A percentile compares a stretch with the other conserved stretches of the same genome.
Conservation (phyloP, 805 yeast genomes). For the Candida sithepensis region DNA sequence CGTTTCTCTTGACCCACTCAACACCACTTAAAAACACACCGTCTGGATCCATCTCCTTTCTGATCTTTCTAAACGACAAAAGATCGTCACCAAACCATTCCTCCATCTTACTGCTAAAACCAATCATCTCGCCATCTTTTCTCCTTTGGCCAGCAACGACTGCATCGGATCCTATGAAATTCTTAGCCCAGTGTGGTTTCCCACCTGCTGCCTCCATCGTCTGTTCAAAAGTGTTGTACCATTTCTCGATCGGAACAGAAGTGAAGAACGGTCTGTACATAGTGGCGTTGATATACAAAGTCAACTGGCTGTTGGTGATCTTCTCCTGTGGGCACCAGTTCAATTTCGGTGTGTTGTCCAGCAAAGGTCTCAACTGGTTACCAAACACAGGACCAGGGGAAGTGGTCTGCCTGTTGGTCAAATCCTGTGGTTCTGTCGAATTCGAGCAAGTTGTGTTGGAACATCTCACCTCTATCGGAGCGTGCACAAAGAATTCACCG, state of each 20-base stretch:
- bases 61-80: slow-evolving; percentile 52
- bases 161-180: slow-evolving; percentile 62
- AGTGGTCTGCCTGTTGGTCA: slow-evolving; percentile 44
- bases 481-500: slow-evolving; percentile 80
- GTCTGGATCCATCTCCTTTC: slow-evolving; percentile 72
- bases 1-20: slow-evolving; percentile 81
- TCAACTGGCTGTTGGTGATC: slow-evolving; percentile 69
- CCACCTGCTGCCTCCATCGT: slow-evolving; percentile 78
- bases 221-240: slow-evolving; percentile 83
- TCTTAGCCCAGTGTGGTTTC: slow-evolving; percentile 98
- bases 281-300: slow-evolving; percentile 87
- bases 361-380: slow-evolving; percentile 72
- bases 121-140: slow-evolving; percentile 74
- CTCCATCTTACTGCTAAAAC: slow-evolving; percentile 63
- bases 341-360: slow-evolving; percentile 76
- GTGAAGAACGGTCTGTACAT: slow-evolving; percentile 91
- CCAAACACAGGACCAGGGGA: slow-evolving; percentile 83
- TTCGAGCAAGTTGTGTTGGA: slow-evolving; percentile 69
- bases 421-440: slow-evolving; percentile 38
- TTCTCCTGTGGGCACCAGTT: slow-evolving; percentile 51
- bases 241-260: slow-evolving; percentile 67
- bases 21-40: slow-evolving; percentile 76
- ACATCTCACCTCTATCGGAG: slow-evolving; percentile 92
- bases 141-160: slow-evolving; percentile 30
- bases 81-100: slow-evolving; percentile 82